phyloP scores from a whole-genome alignment of 345 rosid genomes.

The Murraya koenigii region DNA sequence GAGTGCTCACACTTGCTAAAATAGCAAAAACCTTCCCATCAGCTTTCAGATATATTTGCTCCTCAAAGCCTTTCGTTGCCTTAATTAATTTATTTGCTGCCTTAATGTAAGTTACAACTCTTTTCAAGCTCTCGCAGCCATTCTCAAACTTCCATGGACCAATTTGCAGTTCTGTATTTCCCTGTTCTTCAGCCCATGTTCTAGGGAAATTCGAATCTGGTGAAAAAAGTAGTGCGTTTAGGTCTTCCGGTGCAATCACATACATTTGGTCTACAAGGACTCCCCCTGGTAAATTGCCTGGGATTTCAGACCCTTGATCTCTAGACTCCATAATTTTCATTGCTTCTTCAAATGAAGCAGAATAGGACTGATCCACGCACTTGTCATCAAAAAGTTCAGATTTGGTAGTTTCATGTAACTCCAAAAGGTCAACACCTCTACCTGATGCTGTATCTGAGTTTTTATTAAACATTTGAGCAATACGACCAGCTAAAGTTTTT shows the following conservation, averaged over 20 bases:
- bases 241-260: conserved; percentile 54
- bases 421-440: conserved; percentile 46
- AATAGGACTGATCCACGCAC: conserved; percentile 50
- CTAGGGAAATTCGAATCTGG: conserved; percentile 66
- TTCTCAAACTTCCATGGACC: conserved; percentile 79
- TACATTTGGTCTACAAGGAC: conserved; percentile 71
- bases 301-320: conserved; percentile 64
- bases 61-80: conserved; percentile 86
- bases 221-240: conserved; percentile 64
- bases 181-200: conserved; percentile 63
- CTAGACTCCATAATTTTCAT: conserved; percentile 61
- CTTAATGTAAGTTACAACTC: conserved; percentile 66
- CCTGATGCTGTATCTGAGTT: conserved; percentile 37
- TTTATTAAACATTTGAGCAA: conserved; percentile 84
- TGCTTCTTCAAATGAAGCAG: conserved; percentile 57
- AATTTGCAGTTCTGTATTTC: conserved; percentile 68
- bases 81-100: conserved; percentile 74
- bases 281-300: conserved; percentile 81
- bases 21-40: conserved; percentile 70
- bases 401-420: conserved; percentile 42
- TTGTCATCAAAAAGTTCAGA: conserved; percentile 38
- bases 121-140: conserved; percentile 54
- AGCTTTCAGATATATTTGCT: conserved; percentile 72
- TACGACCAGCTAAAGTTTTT: conserved; percentile 56
- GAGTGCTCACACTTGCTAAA: conserved; percentile 66